A percentile compares a stretch with the other conserved stretches of the same genome.
These are phyloP conservation scores for Musa acuminata DNA, from an alignment of 176 grass and related monocot genomes.

Conservation along the genomic window DNA sequence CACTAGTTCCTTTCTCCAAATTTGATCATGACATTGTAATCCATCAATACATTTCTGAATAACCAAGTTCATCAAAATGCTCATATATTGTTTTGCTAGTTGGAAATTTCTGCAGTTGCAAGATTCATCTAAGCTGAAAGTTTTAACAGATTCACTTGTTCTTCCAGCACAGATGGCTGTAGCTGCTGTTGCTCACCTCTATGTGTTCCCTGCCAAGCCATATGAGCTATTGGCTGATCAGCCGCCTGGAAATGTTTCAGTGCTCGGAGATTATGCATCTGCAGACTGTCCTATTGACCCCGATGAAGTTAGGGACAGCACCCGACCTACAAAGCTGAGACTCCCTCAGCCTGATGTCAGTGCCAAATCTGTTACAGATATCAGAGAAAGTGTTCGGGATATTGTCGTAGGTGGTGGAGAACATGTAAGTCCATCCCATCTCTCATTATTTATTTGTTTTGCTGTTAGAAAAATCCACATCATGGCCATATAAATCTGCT, in stretches of 20 bases:
- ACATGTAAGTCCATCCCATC: conserved; percentile 56
- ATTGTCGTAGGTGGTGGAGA: conserved; percentile 77
- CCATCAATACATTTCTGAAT: neutral
- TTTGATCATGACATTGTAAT: neutral
- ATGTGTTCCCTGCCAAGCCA: conserved; percentile 83
- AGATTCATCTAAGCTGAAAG: neutral
- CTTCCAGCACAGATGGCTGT: conserved; percentile 85
- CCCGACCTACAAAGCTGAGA: conserved; percentile 70
- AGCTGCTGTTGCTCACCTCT: conserved; percentile 81
- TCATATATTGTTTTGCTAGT: too few species aligned
- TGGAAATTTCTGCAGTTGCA: neutral
- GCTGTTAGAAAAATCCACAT: neutral
- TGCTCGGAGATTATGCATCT: conserved; percentile 86
- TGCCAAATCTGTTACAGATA: conserved; percentile 57
- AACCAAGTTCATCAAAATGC: too few species aligned
- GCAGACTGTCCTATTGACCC: conserved; percentile 68
- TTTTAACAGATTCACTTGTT: conserved; percentile 28
- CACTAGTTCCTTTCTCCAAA: neutral
- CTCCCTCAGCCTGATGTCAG: conserved; percentile 59
- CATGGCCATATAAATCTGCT: neutral
- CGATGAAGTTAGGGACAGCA: conserved; percentile 81
- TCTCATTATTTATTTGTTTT: neutral
- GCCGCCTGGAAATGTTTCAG: conserved; percentile 54
- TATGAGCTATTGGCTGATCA: conserved; percentile 58
- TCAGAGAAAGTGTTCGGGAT: conserved; percentile 77